Evolutionary conservation across 768 basidiomycete species (phyloP), one percentile per base, ranked within the genome.

Genomic region (Collybiopsis confluens): DNA sequence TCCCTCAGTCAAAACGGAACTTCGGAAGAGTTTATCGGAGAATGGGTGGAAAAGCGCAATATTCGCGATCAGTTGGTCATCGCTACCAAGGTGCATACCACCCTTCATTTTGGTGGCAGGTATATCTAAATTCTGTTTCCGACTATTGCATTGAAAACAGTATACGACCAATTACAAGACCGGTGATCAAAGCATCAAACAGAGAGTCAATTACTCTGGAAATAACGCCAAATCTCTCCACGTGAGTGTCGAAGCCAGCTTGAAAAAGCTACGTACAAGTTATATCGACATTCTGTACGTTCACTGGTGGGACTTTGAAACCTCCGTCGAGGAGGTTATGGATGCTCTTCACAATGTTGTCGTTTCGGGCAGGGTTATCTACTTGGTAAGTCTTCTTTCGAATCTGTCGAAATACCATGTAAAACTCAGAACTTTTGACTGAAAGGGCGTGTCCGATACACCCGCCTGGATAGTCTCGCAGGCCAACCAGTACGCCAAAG

Each of bases 11-110:
- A 85, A 58, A 73, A 81, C 52, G 82, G 78, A 54, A 60, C 72
- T 18, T 81, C 79, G 2, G 83, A 87, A 61, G 49, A 58, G 44
- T 75, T 76, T 57, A 70, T 81, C 26, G 80, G 79, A 6, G 79
- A 81, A 60, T 82, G 79, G 79, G 74, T 76, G 53, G 71, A 76
- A 57, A 59, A 65, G 33, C 66, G 76, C 21, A 68, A 68, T 0
- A 75, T 73, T 47, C 68, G 80, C 2, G 75, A 80, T 56, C 73
- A 76, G 56, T 64, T 82, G 11, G 75, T 79, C 53, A 70, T 80
- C 38, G 72, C 75, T 9, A 68, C 72, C 38, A 72, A 80, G 69
- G 73, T 77, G 48, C 21, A 55, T 45, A 13, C 24, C 10, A 6
- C n/a, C 20, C n/a, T 18, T 3, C n/a, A n/a, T n/a, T n/a, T n/a